These are phyloP conservation scores for Vigna hirtella DNA, from an alignment of 306 rosid genomes.

Conservation along the genomic window DNA sequence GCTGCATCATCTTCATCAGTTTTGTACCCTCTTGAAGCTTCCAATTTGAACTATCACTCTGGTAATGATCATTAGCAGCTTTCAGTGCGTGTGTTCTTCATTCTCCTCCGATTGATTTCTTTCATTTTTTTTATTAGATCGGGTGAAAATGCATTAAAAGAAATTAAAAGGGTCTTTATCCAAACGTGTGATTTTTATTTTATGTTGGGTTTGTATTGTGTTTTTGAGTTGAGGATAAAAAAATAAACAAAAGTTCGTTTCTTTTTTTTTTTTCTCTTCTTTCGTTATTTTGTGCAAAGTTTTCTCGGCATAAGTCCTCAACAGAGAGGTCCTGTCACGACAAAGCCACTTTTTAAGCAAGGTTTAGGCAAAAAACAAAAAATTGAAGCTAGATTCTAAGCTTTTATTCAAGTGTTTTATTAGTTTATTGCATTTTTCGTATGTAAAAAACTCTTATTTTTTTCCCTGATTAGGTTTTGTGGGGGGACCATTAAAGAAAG, in stretches of 20 bases:
- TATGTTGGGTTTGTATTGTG: too few species aligned
- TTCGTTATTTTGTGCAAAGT: neutral
- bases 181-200: too few species aligned
- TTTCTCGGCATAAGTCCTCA: neutral
- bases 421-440: conserved; percentile 2
- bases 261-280: neutral
- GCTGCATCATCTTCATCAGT: conserved; percentile 46
- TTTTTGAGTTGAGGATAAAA: neutral
- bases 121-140: neutral
- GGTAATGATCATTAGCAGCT: conserved; percentile 47
- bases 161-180: neutral
- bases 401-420: neutral
- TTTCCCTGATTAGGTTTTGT: conserved; percentile 40
- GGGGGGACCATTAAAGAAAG: conserved; percentile 39
- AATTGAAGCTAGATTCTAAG: conserved; percentile 29
- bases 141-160: neutral
- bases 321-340: neutral
- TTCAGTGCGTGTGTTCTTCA: neutral
- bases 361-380: conserved; percentile 23
- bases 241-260: too few species aligned
- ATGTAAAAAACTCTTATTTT: neutral
- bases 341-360: conserved; percentile 27
- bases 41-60: conserved; percentile 63
- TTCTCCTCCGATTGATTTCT: neutral
- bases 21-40: conserved; percentile 52